Evolutionary conservation across 1,284 basidiomycete genomes (phyloP).

Genomic region (Phellinidium pouzarii): DNA sequence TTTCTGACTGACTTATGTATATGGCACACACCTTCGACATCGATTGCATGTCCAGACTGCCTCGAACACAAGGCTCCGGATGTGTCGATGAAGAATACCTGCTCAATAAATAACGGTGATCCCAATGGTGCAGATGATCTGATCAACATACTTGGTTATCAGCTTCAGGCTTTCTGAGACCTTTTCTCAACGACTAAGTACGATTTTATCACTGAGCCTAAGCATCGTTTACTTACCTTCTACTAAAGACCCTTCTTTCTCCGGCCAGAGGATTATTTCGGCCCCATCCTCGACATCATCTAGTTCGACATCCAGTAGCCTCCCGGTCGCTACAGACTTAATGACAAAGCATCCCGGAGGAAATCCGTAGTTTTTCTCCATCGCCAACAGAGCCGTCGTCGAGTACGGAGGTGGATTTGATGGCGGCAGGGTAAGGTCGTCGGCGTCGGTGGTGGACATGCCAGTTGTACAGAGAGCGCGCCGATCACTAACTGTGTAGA

Average conservation of each 20-base stretch:
- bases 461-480: background rate
- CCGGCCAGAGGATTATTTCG: slow-evolving; percentile 57
- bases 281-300: slow-evolving; percentile 59
- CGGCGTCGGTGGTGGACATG: background rate
- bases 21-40: slow-evolving; percentile 53
- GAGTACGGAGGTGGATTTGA: background rate
- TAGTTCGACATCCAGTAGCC: slow-evolving; percentile 54
- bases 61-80: slow-evolving; percentile 68
- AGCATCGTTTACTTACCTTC: slow-evolving; percentile 43
- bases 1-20: background rate
- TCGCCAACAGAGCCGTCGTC: background rate
- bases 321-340: slow-evolving; percentile 50
- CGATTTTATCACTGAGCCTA: slow-evolving; percentile 12
- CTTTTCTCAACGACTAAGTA: slow-evolving; percentile 31
- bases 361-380: slow-evolving; percentile 41
- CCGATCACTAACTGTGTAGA: background rate
- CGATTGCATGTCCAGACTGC: slow-evolving; percentile 73
- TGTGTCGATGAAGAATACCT: slow-evolving; percentile 78
- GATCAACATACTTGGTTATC: slow-evolving; percentile 57
- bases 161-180: slow-evolving; percentile 54
- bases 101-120: slow-evolving; percentile 4
- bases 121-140: background rate
- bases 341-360: slow-evolving; percentile 73
- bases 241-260: slow-evolving; percentile 66
- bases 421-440: no score